Conservation (phyloP, 352 stramenopile species). For the Pythium aristosporum region DNA sequence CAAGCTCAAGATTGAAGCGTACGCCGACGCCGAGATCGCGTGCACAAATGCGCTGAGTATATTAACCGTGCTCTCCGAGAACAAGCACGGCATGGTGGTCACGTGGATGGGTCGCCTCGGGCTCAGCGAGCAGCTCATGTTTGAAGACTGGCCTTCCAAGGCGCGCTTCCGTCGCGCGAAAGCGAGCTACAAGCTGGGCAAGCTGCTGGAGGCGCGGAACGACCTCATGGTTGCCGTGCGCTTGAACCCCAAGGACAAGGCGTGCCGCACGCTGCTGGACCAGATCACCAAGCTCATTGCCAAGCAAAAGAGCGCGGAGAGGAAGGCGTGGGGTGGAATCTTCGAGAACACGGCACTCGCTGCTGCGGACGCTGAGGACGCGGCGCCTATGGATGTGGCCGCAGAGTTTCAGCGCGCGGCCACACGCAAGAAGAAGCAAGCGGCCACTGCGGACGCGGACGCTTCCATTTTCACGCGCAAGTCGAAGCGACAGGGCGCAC, state of each 20-base stretch:
- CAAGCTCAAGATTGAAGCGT: constrained; percentile 75
- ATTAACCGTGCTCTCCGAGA: constrained; percentile 70
- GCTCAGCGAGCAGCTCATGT: constrained; percentile 76
- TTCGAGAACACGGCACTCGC: constrained; percentile 45
- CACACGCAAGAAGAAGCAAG: constrained; percentile 5
- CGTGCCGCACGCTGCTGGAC: constrained; percentile 72
- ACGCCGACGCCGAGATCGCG: constrained; percentile 70
- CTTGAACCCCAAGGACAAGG: constrained; percentile 81
- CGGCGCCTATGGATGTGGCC: constrained; percentile 16
- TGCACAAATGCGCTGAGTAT: constrained; percentile 85
- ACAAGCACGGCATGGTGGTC: constrained; percentile 76
- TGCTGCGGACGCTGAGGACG: constrained; percentile 16
- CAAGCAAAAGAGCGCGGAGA: constrained; percentile 78
- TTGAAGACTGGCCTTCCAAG: constrained; percentile 86
- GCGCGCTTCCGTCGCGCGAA: constrained; percentile 82
- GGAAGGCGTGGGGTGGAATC: constrained; percentile 78
- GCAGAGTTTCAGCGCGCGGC: constrained; percentile 21
- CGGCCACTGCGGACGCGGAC: constrained; percentile 26
- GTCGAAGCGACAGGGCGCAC: constrained; percentile 36
- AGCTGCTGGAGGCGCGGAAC: constrained; percentile 69
- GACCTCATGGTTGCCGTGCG: constrained; percentile 78
- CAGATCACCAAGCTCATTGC: constrained; percentile 66
- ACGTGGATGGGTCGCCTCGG: constrained; percentile 83
- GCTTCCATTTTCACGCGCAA: constrained; percentile 78
- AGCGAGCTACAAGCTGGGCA: constrained; percentile 71